A percentile compares a stretch with the other conserved stretches of the same genome.
These are phyloP conservation scores for Auricularia auricula-judae DNA, from an alignment of 768 basidiomycete genomes.

Conservation along the genomic window DNA sequence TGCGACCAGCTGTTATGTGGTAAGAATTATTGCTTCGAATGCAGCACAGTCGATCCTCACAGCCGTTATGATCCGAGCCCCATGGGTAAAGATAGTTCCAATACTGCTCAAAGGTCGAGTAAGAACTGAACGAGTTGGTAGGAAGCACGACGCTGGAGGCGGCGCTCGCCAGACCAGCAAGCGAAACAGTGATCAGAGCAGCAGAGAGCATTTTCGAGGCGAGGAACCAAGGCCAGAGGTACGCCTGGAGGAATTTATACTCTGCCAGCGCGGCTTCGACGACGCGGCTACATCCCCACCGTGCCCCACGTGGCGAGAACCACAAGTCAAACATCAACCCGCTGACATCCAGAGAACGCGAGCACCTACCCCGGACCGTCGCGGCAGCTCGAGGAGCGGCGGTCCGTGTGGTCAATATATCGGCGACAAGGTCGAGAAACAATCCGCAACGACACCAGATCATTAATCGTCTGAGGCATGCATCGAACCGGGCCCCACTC, in stretches of 20 bases:
- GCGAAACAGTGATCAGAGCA: neutral
- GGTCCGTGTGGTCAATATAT: too few species aligned
- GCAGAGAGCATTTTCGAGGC: neutral
- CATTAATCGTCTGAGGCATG: too few species aligned
- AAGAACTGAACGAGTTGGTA: constrained; percentile 27
- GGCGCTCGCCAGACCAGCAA: neutral
- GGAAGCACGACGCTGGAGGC: constrained; percentile 21
- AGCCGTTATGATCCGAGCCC: constrained; percentile 37
- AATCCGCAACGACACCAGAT: too few species aligned
- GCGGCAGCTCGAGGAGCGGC: too few species aligned
- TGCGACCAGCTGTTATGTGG: constrained; percentile 25
- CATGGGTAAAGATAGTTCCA: constrained; percentile 37
- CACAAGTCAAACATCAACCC: neutral
- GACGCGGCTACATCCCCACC: too few species aligned
- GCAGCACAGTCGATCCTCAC: constrained; percentile 16
- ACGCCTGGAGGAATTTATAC: too few species aligned
- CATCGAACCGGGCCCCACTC: too few species aligned
- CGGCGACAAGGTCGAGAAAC: too few species aligned
- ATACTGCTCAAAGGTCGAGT: constrained; percentile 26
- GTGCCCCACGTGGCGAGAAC: neutral
- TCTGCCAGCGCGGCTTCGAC: too few species aligned
- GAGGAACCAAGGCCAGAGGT: too few species aligned
- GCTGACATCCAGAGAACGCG: neutral
- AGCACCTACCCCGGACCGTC: too few species aligned
- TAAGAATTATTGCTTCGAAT: neutral